These are phyloP conservation scores for Paraleonurus japonicus DNA, from an alignment of 257 asterid genomes.

Conservation along the genomic window DNA sequence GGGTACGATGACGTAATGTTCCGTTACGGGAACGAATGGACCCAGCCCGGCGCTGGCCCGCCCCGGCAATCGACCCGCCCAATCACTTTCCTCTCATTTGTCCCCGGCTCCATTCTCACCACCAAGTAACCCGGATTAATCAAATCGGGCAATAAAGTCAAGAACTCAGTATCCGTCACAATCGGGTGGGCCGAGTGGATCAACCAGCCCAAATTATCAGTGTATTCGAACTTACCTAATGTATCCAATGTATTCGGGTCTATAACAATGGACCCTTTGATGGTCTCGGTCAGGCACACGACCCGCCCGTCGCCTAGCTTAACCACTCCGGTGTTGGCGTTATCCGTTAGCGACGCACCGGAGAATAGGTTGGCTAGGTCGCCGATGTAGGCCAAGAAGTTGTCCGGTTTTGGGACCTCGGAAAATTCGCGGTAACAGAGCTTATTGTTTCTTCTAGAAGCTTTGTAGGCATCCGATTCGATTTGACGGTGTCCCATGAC, in stretches of 20 bases:
- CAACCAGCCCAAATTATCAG: constrained; percentile 67
- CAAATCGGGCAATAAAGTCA: constrained; percentile 76
- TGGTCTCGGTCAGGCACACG: constrained; percentile 86
- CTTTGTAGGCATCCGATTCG: constrained; percentile 84
- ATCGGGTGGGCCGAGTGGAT: constrained; percentile 97
- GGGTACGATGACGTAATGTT: constrained; percentile 85
- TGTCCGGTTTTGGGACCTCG: constrained; percentile 74
- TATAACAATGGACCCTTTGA: constrained; percentile 71
- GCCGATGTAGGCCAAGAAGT: constrained; percentile 67
- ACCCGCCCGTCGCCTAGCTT: constrained; percentile 85
- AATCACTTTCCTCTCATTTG: constrained; percentile 69
- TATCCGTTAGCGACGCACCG: constrained; percentile 89
- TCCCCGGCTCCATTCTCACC: constrained; percentile 74
- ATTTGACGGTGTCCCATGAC: constrained; percentile 87
- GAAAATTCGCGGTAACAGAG: constrained; percentile 89
- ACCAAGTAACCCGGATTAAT: constrained; percentile 74
- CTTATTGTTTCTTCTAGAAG: constrained; percentile 67
- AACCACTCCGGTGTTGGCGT: constrained; percentile 93
- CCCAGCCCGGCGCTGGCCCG: constrained; percentile 92
- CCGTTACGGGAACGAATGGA: constrained; percentile 88
- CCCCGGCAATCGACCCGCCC: constrained; percentile 86
- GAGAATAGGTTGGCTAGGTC: constrained; percentile 82
- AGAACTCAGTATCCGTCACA: constrained; percentile 65
- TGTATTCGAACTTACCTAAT: constrained; percentile 57
- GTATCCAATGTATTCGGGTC: constrained; percentile 76